phyloP scores from a whole-genome alignment of 106 monocot genomes.

The Apostasia ramifera region DNA sequence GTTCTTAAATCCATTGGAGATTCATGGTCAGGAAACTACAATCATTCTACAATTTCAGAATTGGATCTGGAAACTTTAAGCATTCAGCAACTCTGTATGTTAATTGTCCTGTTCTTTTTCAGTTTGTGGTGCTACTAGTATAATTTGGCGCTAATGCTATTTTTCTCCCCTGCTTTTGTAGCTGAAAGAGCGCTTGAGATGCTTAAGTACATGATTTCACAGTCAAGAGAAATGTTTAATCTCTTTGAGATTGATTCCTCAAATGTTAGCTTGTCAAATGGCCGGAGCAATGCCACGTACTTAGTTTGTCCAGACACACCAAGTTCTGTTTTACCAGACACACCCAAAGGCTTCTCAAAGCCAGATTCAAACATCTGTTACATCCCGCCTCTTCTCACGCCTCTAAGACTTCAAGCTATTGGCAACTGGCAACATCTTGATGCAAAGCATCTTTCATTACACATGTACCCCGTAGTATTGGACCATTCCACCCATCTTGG shows the following conservation, averaged over 20 bases:
- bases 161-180: not conserved
- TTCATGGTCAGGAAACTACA: conserved; percentile 13
- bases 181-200: conserved; percentile 19
- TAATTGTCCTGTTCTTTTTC: not conserved
- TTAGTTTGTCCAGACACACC: conserved; percentile 8
- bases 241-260: conserved; percentile 6
- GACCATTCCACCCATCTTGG: not conserved
- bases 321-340: conserved; percentile 22
- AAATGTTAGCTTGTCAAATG: not conserved
- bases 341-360: not conserved
- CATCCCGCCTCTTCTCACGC: conserved; percentile 15
- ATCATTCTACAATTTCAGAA: conserved; percentile 6
- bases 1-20: conserved; percentile 18
- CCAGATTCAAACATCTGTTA: not conserved
- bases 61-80: conserved; percentile 14
- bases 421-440: conserved; percentile 9
- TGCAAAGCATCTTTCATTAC: conserved; percentile 18
- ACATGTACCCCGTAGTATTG: conserved; percentile 10
- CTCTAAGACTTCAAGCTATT: conserved; percentile 15
- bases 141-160: not conserved
- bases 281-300: not conserved
- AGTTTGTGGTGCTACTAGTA: not conserved
- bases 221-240: conserved; percentile 17
- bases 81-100: conserved; percentile 21
- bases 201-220: conserved; percentile 11